Percentiles rank a stretch among this genome's conserved stretches.
These are phyloP conservation scores for Coemansia biformis DNA, from an alignment of 192 early-diverging fungal species.

Conservation along the genomic window DNA sequence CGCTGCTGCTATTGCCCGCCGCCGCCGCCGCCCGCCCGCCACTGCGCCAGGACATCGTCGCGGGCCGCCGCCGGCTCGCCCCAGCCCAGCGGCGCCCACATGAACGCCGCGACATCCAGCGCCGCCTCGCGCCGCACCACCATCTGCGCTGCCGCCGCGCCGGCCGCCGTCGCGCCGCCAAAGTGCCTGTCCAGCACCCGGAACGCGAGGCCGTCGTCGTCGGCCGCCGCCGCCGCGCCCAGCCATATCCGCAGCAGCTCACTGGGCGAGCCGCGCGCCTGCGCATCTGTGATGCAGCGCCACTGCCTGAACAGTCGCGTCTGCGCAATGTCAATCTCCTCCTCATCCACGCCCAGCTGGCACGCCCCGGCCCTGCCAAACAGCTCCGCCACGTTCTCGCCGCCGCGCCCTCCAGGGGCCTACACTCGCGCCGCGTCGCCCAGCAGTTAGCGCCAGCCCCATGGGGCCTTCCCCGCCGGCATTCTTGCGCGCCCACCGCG, in stretches of 20 bases:
- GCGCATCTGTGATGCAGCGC: constrained; percentile 9
- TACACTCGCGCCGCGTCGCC: too few species aligned
- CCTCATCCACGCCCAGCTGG: too few species aligned
- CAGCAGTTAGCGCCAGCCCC: neutral
- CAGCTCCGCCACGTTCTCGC: constrained; percentile 10
- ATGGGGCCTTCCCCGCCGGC: too few species aligned
- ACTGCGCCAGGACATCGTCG: constrained; percentile 22
- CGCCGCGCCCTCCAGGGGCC: neutral
- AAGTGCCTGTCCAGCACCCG: constrained; percentile 13
- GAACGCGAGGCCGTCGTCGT: constrained; percentile 11
- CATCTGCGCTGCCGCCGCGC: constrained; percentile 2
- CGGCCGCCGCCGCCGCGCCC: constrained; percentile 9
- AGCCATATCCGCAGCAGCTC: constrained; percentile 13
- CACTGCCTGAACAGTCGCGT: constrained; percentile 18
- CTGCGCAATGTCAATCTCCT: neutral
- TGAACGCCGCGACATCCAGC: constrained; percentile 36
- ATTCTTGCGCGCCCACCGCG: too few species aligned
- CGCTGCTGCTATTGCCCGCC: neutral
- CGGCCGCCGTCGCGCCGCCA: constrained; percentile 1
- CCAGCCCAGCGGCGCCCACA: constrained; percentile 23
- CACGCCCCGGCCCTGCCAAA: constrained; percentile 6
- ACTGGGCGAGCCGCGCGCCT: neutral
- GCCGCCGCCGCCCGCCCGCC: neutral
- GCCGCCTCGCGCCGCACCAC: constrained; percentile 31
- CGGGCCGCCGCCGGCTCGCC: constrained; percentile 18